These are phyloP conservation scores for Trichaptum fuscoviolaceum DNA, from an alignment of 768 basidiomycete species.

Conservation along the genomic window DNA sequence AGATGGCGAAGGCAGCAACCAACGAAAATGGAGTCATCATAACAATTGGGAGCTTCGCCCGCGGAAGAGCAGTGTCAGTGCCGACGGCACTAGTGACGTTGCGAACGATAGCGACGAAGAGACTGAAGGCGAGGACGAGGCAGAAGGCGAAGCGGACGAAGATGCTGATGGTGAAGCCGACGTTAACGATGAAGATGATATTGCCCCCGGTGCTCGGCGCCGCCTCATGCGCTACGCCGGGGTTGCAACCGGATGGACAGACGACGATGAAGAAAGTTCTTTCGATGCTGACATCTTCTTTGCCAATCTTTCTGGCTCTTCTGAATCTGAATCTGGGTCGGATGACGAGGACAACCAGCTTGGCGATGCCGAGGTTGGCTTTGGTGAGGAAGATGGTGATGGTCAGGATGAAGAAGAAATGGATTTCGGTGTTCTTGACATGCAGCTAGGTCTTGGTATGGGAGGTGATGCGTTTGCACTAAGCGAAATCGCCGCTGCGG, in stretches of 20 bases:
- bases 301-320: conserved; percentile 63
- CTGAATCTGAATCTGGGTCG: conserved; percentile 29
- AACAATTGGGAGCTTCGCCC: conserved; percentile 6
- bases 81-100: conserved; percentile 10
- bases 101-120: conserved; percentile 18
- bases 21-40: conserved; percentile 3
- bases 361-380: conserved; percentile 35
- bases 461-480: neutral
- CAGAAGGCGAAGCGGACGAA: conserved; percentile 11
- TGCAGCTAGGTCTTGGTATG: neutral
- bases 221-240: conserved; percentile 46
- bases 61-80: conserved; percentile 18
- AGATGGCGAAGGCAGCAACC: neutral
- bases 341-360: conserved; percentile 45
- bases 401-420: conserved; percentile 21
- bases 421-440: neutral
- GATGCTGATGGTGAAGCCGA: conserved; percentile 17
- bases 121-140: conserved; percentile 9
- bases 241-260: conserved; percentile 73
- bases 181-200: conserved; percentile 14
- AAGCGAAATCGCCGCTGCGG: conserved; percentile 15
- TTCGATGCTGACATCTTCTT: conserved; percentile 86
- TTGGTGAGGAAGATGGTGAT: conserved; percentile 31
- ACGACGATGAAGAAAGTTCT: conserved; percentile 58
- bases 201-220: neutral